Evolutionary conservation across 2,329 filamentous ascomycete species (phyloP).

Genomic region (Tricladium varicosporioides): DNA sequence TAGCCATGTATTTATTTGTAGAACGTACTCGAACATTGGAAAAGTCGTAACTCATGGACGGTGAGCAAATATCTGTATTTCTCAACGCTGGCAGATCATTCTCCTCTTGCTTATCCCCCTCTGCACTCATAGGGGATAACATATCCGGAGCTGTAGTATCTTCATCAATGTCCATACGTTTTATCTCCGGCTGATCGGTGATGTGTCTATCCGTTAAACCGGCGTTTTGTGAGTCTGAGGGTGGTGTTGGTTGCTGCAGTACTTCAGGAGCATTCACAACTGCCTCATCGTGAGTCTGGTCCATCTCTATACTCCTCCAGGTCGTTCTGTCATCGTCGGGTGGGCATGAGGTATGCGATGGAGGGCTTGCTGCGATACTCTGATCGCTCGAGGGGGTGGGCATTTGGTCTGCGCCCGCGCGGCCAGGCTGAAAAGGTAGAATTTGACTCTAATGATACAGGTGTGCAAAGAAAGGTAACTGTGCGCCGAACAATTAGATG

Average conservation of each 20-base stretch:
- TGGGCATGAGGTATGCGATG: conserved; percentile 41
- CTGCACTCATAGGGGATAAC: conserved; percentile 36
- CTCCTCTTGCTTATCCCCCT: conserved; percentile 38
- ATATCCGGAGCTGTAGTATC: conserved; percentile 32
- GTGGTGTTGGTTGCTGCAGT: conserved; percentile 31
- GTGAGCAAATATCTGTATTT: conserved; percentile 36
- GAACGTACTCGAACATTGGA: conserved; percentile 53
- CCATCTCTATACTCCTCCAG: conserved; percentile 35
- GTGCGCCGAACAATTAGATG: conserved; percentile 25
- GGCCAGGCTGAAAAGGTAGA: conserved; percentile 26
- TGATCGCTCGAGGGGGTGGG: conserved; percentile 34
- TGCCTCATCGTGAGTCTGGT: conserved; percentile 29
- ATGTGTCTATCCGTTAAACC: conserved; percentile 35
- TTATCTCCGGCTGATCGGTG: conserved; percentile 34
- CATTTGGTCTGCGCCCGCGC: conserved; percentile 35
- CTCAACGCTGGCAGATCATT: conserved; percentile 32
- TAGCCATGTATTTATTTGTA: not conserved
- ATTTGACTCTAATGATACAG: conserved; percentile 32
- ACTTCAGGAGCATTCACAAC: conserved; percentile 28
- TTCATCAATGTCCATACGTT: conserved; percentile 42
- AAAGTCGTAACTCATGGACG: conserved; percentile 52
- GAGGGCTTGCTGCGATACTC: conserved; percentile 24
- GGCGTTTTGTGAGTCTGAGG: conserved; percentile 26
- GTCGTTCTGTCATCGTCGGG: conserved; percentile 39
- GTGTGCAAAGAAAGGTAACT: conserved; percentile 22